phyloP scores from a whole-genome alignment of 768 basidiomycete genomes.

The Lactifluus hygrophoroides region DNA sequence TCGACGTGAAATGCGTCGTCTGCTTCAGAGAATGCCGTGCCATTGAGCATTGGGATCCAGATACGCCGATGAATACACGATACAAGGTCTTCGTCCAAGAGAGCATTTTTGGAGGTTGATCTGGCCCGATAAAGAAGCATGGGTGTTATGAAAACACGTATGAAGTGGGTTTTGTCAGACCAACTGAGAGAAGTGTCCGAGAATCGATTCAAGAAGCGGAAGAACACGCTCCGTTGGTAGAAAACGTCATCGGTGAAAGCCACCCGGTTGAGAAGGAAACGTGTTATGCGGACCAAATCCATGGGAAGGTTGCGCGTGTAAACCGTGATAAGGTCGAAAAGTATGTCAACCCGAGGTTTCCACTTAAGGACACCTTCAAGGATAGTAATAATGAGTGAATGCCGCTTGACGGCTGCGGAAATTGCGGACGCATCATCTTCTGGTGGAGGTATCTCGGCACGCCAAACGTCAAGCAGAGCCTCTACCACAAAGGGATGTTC shows the following conservation, averaged over 20 bases:
- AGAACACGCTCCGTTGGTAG: conserved; percentile 74
- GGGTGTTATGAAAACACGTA: conserved; percentile 83
- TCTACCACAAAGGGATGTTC: conserved; percentile 62
- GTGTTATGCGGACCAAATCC: conserved; percentile 68
- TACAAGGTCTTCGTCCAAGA: conserved; percentile 69
- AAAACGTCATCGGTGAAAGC: conserved; percentile 59
- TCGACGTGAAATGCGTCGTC: conserved; percentile 91
- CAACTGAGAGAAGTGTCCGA: conserved; percentile 51
- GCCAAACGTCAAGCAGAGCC: conserved; percentile 68
- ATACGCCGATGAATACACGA: conserved; percentile 60
- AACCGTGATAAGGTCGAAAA: conserved; percentile 80
- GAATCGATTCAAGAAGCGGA: conserved; percentile 84
- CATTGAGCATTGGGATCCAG: conserved; percentile 71
- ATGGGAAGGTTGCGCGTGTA: conserved; percentile 75
- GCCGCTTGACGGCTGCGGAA: conserved; percentile 48
- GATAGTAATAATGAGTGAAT: conserved; percentile 61
- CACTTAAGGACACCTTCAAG: conserved; percentile 66
- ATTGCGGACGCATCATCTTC: conserved; percentile 33
- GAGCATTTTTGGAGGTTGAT: conserved; percentile 40
- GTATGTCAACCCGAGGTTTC: conserved; percentile 72
- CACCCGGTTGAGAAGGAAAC: conserved; percentile 82
- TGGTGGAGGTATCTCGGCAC: conserved; percentile 33
- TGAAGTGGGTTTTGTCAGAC: conserved; percentile 69
- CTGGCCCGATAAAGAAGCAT: conserved; percentile 71
- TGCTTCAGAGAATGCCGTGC: conserved; percentile 40